Base-by-base conservation (phyloP, 371 early-diverging fungal genomes). In the Apophysomyces elegans region DNA sequence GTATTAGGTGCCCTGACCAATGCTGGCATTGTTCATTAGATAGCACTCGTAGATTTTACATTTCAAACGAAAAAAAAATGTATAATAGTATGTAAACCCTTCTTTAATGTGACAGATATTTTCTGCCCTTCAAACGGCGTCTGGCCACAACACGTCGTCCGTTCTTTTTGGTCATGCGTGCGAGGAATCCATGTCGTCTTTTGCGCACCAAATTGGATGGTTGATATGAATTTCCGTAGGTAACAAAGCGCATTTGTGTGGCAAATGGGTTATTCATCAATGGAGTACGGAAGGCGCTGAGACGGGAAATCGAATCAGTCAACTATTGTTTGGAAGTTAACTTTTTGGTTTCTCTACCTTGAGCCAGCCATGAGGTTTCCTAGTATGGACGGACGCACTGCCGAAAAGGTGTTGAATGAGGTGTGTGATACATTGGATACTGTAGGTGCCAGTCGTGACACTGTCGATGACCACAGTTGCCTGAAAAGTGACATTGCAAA, bases 141-240 rank as follows among this genome's bases (percentile, higher is more conserved):
- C 94, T 79, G 16, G 73, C 73, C 16, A 98, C 73, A 8, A 93
- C 85, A 69, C 86, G 91, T 36, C 95, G 85, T 6, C 98, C 98
- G 18, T 79, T 84, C 60, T 88, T 87, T 37, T 91, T 93, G 68
- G 90, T 83, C 70, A 95, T 75, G 26, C 98, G 85, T 56, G 83
- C 71, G 71, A 97, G 84, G 78, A 96, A 98, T 45, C 98, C 98
- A 77, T 93, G 94, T 73, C 90, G 88, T 69, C 96, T 86, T 81
- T 97, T 97, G 58, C 98, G 90, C 56, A 90, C 91, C 32, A 95
- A 69, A 60, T 92, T 93, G 66, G 92, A 92, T 11, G 98, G 98
- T 77, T 96, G 97, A 76, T 96, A 98, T 56, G 93, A 94, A 66
- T 91, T 88, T 58, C 98, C 98, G 68, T 89, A 95, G 7, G 90